Conservation (phyloP, 345 rosid genomes). For the Syzygium aqueum region DNA sequence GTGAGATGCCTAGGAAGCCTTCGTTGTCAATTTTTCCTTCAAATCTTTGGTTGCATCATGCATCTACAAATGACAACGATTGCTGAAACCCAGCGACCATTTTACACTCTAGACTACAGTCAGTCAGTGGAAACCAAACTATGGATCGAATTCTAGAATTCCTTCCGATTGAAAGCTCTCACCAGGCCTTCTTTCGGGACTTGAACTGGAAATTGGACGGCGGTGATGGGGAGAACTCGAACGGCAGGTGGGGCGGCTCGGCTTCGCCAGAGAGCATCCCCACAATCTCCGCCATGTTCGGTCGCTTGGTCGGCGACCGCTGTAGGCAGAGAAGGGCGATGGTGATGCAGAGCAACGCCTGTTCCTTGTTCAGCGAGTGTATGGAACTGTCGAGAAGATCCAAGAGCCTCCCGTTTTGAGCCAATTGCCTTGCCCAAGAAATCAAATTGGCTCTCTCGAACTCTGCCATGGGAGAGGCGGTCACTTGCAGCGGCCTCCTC, state of each 20-base stretch:
- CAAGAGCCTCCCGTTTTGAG: slow-evolving; percentile 59
- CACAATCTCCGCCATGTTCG: slow-evolving; percentile 72
- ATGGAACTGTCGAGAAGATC: slow-evolving; percentile 69
- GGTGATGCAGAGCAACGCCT: slow-evolving; percentile 68
- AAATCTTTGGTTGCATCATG: background rate
- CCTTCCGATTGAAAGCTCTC: background rate
- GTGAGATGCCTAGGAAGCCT: too few species aligned
- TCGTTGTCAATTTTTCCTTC: background rate
- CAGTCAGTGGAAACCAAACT: background rate
- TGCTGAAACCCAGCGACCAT: background rate
- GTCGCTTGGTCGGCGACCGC: slow-evolving; percentile 55
- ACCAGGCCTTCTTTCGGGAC: slow-evolving; percentile 3
- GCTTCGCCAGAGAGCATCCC: slow-evolving; percentile 53
- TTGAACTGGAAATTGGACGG: slow-evolving; percentile 49
- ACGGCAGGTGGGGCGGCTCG: slow-evolving; percentile 53
- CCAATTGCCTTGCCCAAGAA: slow-evolving; percentile 84
- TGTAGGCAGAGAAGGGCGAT: slow-evolving; percentile 80
- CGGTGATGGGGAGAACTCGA: slow-evolving; percentile 83
- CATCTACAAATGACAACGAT: background rate
- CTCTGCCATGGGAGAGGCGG: slow-evolving; percentile 65
- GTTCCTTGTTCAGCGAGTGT: slow-evolving; percentile 44
- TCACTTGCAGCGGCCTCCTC: slow-evolving; percentile 74
- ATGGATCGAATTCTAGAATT: background rate
- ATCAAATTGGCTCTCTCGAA: slow-evolving; percentile 77
- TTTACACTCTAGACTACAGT: background rate